Percentiles rank a stretch among this genome's conserved stretches.
Conservation (phyloP, 805 yeast species). For the Dipodascus geniculatus region DNA sequence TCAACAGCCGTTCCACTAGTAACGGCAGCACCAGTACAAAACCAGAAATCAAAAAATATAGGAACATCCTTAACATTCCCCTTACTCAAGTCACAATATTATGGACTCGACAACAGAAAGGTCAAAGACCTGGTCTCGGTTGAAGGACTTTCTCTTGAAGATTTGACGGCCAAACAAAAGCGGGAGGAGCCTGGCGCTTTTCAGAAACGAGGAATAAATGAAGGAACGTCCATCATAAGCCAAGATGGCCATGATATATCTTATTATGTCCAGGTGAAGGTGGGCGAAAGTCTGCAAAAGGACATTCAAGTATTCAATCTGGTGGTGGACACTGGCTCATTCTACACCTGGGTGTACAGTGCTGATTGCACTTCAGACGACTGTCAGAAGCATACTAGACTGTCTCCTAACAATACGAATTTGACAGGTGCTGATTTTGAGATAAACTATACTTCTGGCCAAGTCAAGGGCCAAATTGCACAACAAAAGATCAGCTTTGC, state of each 20-base stretch:
- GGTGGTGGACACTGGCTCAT: constrained; percentile 55
- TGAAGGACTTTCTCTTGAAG: neutral
- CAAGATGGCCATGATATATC: constrained; percentile 21
- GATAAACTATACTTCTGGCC: constrained; percentile 43
- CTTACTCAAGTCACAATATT: neutral
- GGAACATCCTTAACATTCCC: neutral
- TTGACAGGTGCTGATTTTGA: constrained; percentile 27
- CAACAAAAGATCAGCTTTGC: constrained; percentile 29
- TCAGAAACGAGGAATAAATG: neutral
- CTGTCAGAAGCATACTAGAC: constrained; percentile 27
- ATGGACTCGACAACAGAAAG: neutral
- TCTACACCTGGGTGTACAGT: constrained; percentile 52
- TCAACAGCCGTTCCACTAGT: neutral
- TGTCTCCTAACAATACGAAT: constrained; percentile 11
- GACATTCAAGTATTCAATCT: constrained; percentile 31
- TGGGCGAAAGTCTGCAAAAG: constrained; percentile 13
- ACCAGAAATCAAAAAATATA: neutral
- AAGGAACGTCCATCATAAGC: constrained; percentile 8
- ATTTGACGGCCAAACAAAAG: neutral
- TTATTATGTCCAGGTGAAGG: constrained; percentile 16
- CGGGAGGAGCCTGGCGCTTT: neutral
- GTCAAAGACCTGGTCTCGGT: neutral
- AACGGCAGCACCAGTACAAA: neutral
- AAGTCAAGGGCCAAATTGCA: constrained; percentile 39
- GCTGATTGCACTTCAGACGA: constrained; percentile 34